phyloP scores from a whole-genome alignment of 2,329 filamentous ascomycete genomes.

The Paecilomyces fulvus region DNA sequence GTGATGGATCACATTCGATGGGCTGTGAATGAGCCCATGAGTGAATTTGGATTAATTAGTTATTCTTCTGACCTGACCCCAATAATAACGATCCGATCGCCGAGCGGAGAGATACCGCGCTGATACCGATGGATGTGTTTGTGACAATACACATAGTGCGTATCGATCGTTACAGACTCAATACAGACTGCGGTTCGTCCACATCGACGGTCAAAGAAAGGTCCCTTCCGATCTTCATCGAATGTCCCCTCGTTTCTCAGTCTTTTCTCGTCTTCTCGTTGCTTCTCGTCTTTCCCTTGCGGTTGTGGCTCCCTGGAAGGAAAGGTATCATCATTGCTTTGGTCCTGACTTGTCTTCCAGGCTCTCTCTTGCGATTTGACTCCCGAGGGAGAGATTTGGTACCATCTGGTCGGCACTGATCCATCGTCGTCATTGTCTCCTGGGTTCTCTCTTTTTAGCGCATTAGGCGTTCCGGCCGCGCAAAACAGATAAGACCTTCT shows the following conservation, averaged over 20 bases:
- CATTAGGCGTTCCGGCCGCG: neutral
- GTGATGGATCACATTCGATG: neutral
- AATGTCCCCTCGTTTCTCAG: neutral
- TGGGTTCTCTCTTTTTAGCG: neutral
- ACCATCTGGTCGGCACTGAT: neutral
- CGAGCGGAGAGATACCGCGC: neutral
- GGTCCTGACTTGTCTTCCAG: neutral
- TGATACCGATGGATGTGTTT: neutral
- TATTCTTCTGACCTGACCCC: neutral
- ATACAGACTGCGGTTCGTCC: neutral
- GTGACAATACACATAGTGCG: neutral
- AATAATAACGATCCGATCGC: neutral
- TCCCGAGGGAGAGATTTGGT: neutral
- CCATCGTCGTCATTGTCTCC: slow-evolving; percentile 1
- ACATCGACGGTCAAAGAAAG: neutral
- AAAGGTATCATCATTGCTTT: neutral
- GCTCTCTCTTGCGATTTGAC: neutral
- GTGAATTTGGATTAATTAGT: neutral
- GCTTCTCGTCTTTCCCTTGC: neutral
- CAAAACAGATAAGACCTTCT: neutral
- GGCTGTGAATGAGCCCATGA: neutral
- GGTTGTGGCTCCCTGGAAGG: neutral
- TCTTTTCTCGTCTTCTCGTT: neutral
- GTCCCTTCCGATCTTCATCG: neutral
- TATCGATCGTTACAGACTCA: neutral